These are phyloP conservation scores for Diaporthe eres DNA, from an alignment of 2,329 filamentous ascomycete genomes.

Conservation along the genomic window DNA sequence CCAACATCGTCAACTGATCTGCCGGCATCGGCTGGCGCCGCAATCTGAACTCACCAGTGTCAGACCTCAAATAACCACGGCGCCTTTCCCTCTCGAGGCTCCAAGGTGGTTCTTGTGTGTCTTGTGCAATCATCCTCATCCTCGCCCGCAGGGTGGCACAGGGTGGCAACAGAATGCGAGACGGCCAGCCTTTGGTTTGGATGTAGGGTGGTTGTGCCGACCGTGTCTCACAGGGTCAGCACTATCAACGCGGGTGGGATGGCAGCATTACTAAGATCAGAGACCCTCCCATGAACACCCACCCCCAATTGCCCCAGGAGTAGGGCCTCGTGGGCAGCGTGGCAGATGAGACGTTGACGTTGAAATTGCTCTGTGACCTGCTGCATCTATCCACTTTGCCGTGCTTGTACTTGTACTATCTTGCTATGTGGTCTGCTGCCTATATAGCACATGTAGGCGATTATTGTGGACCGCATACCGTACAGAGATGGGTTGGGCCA, in stretches of 20 bases:
- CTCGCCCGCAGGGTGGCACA: conserved; percentile 32
- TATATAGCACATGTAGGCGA: background rate
- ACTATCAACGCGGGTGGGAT: conserved; percentile 36
- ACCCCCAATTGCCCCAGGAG: background rate
- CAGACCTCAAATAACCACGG: conserved; percentile 38
- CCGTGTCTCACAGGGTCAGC: conserved; percentile 42
- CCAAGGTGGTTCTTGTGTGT: background rate
- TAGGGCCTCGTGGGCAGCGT: background rate
- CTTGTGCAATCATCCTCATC: conserved; percentile 18
- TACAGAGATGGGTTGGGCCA: background rate
- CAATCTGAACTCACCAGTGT: conserved; percentile 26
- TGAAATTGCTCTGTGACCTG: background rate
- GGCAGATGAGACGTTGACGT: conserved; percentile 14
- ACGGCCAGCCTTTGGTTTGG: conserved; percentile 25
- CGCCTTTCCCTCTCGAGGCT: background rate
- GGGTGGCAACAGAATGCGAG: conserved; percentile 40
- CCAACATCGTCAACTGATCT: conserved; percentile 20
- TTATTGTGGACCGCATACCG: background rate
- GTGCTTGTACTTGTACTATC: background rate
- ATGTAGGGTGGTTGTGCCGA: conserved; percentile 34
- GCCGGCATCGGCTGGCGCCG: conserved; percentile 35
- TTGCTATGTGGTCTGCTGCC: background rate
- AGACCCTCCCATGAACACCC: conserved; percentile 13
- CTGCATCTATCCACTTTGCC: background rate
- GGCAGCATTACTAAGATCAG: conserved; percentile 38